Conservation (phyloP, 129 eudicot genomes). For the Dittrichia graveolens region DNA sequence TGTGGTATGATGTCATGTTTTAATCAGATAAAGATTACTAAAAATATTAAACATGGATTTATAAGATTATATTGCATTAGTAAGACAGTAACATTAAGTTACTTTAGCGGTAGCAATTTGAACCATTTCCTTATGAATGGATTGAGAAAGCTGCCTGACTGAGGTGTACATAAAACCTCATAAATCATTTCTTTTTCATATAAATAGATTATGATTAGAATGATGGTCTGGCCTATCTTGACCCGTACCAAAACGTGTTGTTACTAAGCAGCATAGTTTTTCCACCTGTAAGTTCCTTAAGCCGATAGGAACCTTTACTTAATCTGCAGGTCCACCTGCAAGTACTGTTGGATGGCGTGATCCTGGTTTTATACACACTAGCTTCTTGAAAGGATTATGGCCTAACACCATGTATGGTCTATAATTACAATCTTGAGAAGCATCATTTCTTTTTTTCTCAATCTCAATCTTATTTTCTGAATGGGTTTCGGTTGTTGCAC, state of each 20-base stretch:
- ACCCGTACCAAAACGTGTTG: too few relatives aligned
- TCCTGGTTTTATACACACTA: constrained; percentile 83
- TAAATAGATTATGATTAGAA: too few relatives aligned
- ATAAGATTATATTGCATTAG: not conserved
- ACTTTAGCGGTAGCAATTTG: too few relatives aligned
- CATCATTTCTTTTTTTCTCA: not conserved
- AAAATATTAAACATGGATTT: not conserved
- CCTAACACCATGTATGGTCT: constrained; percentile 57
- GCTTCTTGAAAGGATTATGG: constrained; percentile 72
- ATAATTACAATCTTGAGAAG: not conserved
- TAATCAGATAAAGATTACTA: not conserved
- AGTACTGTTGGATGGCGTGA: constrained; percentile 91
- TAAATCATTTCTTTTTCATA: too few relatives aligned
- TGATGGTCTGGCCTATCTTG: too few relatives aligned
- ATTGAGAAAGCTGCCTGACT: too few relatives aligned
- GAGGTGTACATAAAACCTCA: too few relatives aligned
- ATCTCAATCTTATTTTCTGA: not conserved
- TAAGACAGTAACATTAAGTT: too few relatives aligned
- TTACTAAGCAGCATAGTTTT: too few relatives aligned
- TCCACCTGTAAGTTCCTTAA: too few relatives aligned
- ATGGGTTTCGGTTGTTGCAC: not conserved
- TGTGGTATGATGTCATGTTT: constrained; percentile 56
- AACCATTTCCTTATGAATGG: too few relatives aligned
- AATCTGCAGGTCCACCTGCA: constrained; percentile 67
- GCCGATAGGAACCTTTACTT: not conserved